Base-by-base conservation (phyloP, 2,329 filamentous ascomycete genomes). In the Dactylellina cionopaga region DNA sequence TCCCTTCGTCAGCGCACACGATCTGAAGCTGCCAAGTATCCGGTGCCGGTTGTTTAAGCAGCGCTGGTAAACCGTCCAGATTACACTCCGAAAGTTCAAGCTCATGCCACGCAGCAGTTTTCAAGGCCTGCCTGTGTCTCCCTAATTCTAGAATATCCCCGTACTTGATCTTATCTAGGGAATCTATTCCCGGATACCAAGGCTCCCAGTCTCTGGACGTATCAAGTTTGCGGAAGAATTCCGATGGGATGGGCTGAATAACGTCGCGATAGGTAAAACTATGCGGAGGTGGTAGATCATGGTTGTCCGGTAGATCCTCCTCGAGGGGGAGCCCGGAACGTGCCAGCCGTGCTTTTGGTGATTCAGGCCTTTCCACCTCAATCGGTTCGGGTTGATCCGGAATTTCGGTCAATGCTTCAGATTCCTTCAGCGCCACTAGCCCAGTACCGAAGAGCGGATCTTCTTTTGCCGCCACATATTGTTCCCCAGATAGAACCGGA, bases 151-250 rank as follows among this genome's bases (percentile, higher is more conserved):
- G 9, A 24, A 72, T 47, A 27, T 72, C 68, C 5, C n/a, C 29
- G 35, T 65, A 64, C 29, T 55, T 37, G 27, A 65, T 35, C 27
- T 65, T 72, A 19, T 64, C 55, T 37, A 72, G 59, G 31, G 59
- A 65, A 6, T 72, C 68, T 52, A 72, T 54, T 0, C 68, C 68
- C 15, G 68, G 68, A 31, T 72, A 72, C 68, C 68, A 72, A 47
- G 59, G 49, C 43, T 60, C 52, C 22, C 25, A 22, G 24, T 54
- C 44, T 49, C 39, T 52, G 13, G 59, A 60, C n/a, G 41, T 43
- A 41, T 72, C 41, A 15, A 60, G 39, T 39, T 72, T 72, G 17
- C 68, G 68, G 68, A 72, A 60, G 13, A 60, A 65, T 37, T 60
- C 68, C 17, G 44, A 27, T 5, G 59, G 52, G 9, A 72, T 72